Evolutionary conservation across 495 filamentous ascomycete genomes (phyloP), one percentile per base, ranked within the genome.

Genomic region (Daldinia loculata): DNA sequence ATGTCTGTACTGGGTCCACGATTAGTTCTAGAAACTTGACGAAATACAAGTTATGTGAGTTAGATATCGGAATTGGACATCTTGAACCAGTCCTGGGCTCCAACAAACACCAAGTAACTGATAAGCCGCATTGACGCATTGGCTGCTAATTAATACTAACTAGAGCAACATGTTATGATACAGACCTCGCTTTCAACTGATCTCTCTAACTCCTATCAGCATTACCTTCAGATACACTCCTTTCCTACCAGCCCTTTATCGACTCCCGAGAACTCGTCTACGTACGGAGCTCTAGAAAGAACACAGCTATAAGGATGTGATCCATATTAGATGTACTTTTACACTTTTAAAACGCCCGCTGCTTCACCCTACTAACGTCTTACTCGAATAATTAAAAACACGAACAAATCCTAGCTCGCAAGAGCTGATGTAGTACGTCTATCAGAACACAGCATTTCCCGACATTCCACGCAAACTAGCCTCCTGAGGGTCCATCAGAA

Each of bases 401-500:
- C 12, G 12, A 36, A 36, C 11, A 36, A 14, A 14, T 4, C 34
- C 34, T 5, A 36, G 12, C 34, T 36, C 34, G 11, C 4, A 36
- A 36, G 34, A 36, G 34, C 34, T 14, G 12, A 14, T 36, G 12
- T 14, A 14, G 9, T 48, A 48, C 17, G 8, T 19, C 43, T 48
- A 29, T 11, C 24, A 26, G 11, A 27, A 52, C 50, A 14, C 1
- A 26, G 4, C 15, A 26, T 14, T 12, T 48, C 41, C 41, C 17
- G 22, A 26, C 3, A n/a, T 22, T 52, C 11, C n/a, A 6, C 24
- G 22, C 50, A 3, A 53, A 53, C 17, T 9, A 8, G 14, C 27
- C 11, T 53, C 8, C 11, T 29, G 15, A 17, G 27, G 7, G 41
- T 7, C 15, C 15, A 29, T 69, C 69, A 89, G 70, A 92, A 93